Evolutionary conservation across 1,139 yeast species (phyloP).

Genomic region (Scheffersomyces segobiensis): DNA sequence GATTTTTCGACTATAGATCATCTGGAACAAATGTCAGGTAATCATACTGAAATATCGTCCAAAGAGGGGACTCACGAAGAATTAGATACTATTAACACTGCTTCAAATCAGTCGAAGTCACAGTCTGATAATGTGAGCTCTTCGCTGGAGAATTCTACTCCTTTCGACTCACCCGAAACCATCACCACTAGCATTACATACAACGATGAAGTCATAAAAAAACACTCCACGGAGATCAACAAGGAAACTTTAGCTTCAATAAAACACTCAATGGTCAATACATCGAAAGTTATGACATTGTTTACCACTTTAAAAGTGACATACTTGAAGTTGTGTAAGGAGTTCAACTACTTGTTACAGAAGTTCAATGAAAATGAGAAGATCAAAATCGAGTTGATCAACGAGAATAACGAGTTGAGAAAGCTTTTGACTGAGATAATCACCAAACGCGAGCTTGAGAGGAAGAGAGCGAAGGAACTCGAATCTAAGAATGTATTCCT

Average conservation of each 20-base stretch:
- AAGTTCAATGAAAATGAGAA: constrained; percentile 39
- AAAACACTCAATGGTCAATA: constrained; percentile 31
- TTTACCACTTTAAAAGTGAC: constrained; percentile 35
- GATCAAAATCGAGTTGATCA: constrained; percentile 33
- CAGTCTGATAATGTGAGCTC: neutral
- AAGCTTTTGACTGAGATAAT: constrained; percentile 28
- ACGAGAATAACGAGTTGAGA: constrained; percentile 36
- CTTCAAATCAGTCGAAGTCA: neutral
- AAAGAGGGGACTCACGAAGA: neutral
- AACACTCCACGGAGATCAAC: constrained; percentile 7
- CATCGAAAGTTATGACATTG: constrained; percentile 26
- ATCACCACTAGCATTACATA: constrained; percentile 12
- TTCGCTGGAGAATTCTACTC: constrained; percentile 11
- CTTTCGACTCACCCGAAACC: constrained; percentile 17
- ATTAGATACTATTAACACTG: neutral
- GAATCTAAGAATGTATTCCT: neutral
- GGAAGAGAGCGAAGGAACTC: constrained; percentile 7
- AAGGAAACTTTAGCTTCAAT: constrained; percentile 24
- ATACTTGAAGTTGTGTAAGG: constrained; percentile 37
- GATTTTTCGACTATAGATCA: neutral
- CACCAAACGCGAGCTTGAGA: constrained; percentile 19
- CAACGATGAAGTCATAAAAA: constrained; percentile 10
- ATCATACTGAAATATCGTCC: neutral
- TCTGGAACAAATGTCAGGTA: neutral
- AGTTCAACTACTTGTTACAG: constrained; percentile 33